Percentiles rank a stretch among this genome's conserved stretches.
Conservation (phyloP, 257 asterid species). For the Nicotiana noctiflora region DNA sequence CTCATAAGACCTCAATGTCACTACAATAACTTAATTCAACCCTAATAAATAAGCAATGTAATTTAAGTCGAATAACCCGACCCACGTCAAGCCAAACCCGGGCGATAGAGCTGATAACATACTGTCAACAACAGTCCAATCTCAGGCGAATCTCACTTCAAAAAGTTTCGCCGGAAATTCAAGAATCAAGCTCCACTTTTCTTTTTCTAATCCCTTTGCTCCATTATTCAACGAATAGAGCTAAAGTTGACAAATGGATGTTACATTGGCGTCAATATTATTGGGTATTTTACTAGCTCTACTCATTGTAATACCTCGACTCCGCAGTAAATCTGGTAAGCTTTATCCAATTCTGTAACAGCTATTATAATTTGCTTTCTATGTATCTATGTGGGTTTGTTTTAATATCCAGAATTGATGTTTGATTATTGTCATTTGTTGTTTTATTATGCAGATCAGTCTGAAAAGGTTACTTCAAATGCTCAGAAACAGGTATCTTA, state of each 20-base stretch:
- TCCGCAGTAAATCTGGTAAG: conserved; percentile 49
- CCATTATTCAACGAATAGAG: background rate
- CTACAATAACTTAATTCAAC: too few relatives aligned
- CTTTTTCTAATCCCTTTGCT: background rate
- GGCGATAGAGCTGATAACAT: background rate
- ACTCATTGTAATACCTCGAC: conserved; percentile 37
- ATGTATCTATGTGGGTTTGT: conserved; percentile 1
- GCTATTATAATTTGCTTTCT: too few relatives aligned
- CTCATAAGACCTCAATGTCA: too few relatives aligned
- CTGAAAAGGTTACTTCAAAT: conserved; percentile 24
- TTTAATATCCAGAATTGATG: background rate
- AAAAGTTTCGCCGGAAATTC: conserved; percentile 17
- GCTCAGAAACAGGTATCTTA: conserved; percentile 37
- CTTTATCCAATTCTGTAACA: background rate
- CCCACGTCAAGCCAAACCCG: background rate
- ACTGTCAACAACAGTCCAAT: background rate
- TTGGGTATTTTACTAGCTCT: conserved; percentile 45
- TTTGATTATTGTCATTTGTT: background rate
- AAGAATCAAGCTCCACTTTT: conserved; percentile 1
- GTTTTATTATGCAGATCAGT: conserved; percentile 31
- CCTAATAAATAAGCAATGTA: too few relatives aligned
- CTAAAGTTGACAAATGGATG: conserved; percentile 34
- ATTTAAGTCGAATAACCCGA: background rate
- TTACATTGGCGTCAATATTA: conserved; percentile 33
- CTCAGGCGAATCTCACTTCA: conserved; percentile 4